Conservation (phyloP, 2,329 filamentous ascomycete genomes). For the Allantophomopsis lycopodina region DNA sequence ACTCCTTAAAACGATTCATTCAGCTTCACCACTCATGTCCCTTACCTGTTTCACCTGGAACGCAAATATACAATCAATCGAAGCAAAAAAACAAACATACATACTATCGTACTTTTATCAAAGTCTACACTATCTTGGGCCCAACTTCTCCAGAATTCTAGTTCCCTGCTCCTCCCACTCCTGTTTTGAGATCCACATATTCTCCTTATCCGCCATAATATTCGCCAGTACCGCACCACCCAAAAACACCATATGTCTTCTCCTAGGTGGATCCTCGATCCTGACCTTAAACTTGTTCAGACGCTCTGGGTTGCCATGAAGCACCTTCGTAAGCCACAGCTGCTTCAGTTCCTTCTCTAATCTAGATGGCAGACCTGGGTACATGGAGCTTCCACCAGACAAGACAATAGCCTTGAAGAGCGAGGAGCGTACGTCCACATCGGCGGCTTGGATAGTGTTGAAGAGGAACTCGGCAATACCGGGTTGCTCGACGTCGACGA, state of each 20-base stretch:
- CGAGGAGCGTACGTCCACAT: slow-evolving; percentile 86
- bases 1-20: too few species aligned
- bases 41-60: too few species aligned
- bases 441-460: slow-evolving; percentile 94
- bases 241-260: slow-evolving; percentile 98
- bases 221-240: slow-evolving; percentile 94
- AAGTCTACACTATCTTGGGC: slow-evolving; percentile 49
- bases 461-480: slow-evolving; percentile 96
- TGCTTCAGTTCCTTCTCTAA: slow-evolving; percentile 99
- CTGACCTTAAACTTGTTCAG: slow-evolving; percentile 98
- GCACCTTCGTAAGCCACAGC: slow-evolving; percentile 85
- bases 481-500: slow-evolving; percentile 94
- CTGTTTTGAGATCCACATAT: slow-evolving; percentile 96
- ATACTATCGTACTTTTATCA: too few species aligned
- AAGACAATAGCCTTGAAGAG: slow-evolving; percentile 96
- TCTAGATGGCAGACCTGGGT: slow-evolving; percentile 84
- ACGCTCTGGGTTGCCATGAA: slow-evolving; percentile 84
- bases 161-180: slow-evolving; percentile 94
- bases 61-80: too few species aligned
- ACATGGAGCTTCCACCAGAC: slow-evolving; percentile 97
- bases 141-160: slow-evolving; percentile 79
- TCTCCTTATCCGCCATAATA: slow-evolving; percentile 97
- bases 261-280: slow-evolving; percentile 92
- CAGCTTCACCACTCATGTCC: too few species aligned
- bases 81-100: too few species aligned